phyloP scores from a whole-genome alignment of 495 filamentous ascomycete species.

The Chaetomium fimeti region DNA sequence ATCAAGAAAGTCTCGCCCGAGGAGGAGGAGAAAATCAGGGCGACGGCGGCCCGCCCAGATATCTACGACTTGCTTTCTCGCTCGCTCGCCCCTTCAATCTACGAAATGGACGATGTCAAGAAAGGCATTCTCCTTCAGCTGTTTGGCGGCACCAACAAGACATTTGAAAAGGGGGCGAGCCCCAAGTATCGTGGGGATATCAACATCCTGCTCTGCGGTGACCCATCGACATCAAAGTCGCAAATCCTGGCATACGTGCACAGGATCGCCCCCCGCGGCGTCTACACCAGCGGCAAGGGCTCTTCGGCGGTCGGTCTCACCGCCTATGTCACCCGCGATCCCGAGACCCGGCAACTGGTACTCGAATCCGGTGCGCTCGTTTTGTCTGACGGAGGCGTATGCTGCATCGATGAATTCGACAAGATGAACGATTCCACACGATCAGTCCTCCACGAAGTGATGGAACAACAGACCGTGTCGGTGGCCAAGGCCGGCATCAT shows the following conservation, averaged over 20 bases:
- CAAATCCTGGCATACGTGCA: constrained; percentile 92
- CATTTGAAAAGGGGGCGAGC: constrained; percentile 92
- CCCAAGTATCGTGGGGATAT: constrained; percentile 96
- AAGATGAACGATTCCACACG: constrained; percentile 98
- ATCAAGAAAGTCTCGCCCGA: constrained; percentile 81
- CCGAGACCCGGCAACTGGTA: constrained; percentile 87
- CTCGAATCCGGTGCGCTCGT: constrained; percentile 96
- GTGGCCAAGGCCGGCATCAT: constrained; percentile 99
- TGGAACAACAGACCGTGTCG: constrained; percentile 99
- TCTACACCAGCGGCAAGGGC: constrained; percentile 96
- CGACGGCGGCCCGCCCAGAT: constrained; percentile 75
- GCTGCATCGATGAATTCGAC: constrained; percentile 99
- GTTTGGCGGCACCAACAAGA: constrained; percentile 98
- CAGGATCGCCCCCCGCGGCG: constrained; percentile 94
- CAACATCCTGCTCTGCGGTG: constrained; percentile 93
- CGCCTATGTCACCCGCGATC: constrained; percentile 90
- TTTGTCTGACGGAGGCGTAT: constrained; percentile 92
- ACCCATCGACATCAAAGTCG: constrained; percentile 94
- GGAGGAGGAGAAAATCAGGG: constrained; percentile 85
- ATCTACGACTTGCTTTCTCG: constrained; percentile 92
- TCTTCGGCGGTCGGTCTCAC: constrained; percentile 98
- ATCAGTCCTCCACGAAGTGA: constrained; percentile 96
- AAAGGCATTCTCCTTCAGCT: constrained; percentile 95
- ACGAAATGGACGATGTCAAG: constrained; percentile 98
- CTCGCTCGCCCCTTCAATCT: constrained; percentile 90